Percentiles rank a stretch among this genome's conserved stretches.
phyloP scores from a whole-genome alignment of 2,329 filamentous ascomycete species.

The Botrytis aclada region DNA sequence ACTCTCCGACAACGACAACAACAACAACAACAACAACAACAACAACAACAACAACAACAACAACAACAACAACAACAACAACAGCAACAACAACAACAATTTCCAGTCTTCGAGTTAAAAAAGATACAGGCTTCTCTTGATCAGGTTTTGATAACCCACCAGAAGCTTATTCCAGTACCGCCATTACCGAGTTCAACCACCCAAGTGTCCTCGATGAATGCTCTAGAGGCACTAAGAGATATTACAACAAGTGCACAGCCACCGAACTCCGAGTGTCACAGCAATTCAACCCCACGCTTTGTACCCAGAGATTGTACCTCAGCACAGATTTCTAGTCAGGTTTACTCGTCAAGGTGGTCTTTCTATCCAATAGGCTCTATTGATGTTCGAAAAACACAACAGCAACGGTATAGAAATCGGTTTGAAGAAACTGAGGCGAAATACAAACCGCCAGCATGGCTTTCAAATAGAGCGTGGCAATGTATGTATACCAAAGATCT shows the following conservation, averaged over 20 bases:
- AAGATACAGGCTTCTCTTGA: neutral
- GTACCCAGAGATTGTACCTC: neutral
- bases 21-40: no score
- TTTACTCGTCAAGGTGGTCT: neutral
- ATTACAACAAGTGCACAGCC: neutral
- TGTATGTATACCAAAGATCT: neutral
- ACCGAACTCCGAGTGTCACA: neutral
- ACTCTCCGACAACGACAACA: constrained; percentile 6
- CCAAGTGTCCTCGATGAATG: neutral
- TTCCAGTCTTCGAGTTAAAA: neutral
- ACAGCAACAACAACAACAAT: no score
- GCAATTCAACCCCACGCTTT: neutral
- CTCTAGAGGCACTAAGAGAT: neutral
- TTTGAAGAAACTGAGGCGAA: neutral
- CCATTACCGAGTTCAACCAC: neutral
- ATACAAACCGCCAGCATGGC: constrained; percentile 19
- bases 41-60: no score
- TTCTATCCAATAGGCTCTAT: neutral
- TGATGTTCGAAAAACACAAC: neutral
- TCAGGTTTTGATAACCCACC: neutral
- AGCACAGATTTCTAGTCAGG: neutral
- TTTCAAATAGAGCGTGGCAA: constrained; percentile 15
- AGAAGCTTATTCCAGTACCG: neutral
- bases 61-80: no score
- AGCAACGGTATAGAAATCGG: neutral